Base-by-base conservation (phyloP, 108 stramenopile species). In the Pseudonitzschia multistriata region DNA sequence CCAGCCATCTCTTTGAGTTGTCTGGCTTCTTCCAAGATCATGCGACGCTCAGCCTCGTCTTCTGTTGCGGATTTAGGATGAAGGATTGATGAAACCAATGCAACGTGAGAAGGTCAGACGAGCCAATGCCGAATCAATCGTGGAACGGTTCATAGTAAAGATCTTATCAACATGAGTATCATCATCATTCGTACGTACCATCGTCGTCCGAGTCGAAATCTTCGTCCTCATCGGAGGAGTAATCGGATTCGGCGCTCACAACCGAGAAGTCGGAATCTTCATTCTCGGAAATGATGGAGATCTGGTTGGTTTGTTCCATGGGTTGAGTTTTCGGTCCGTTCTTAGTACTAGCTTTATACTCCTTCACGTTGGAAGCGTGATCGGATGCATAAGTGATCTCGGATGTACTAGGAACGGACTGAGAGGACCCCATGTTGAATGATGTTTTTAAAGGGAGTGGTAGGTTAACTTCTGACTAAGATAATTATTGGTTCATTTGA, bases 1-100 rank as follows among this genome's bases (percentile, higher is more conserved):
- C 78, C 73, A 35, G 90, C 87, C n/a, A 86, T 53, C 60, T 76
- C 65, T 54, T 76, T 72, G 66, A 91, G 80, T 27, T 80, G 60
- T 28, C 74, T 74, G 49, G 83, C 81, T 62, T 93, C 92, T 36
- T 76, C 74, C 25, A 90, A 77, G 76, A 93, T 82, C 45, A 66
- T 76, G 39, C 79, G 76, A 52, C 92, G 86, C 72, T 94, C 93
- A 49, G 25, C n/a, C 25, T n/a, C 19, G 25, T 25, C 40, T 55
- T 62, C 64, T 64, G 49, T 62, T 68, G 34, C 13, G 39, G 49
- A 35, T 55, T 54, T 37, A 62, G 29, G 39, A 56, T 27, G 35
- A 33, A 31, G 36, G 59, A 37, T 62, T 34, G 30, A 37, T 24
- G 29, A 13, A 52, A 39, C 2, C 53, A 21, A 25, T 10, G 29